Conservation (phyloP, 805 yeast species). For the Cyberlindnera xishuangbannaensis region DNA sequence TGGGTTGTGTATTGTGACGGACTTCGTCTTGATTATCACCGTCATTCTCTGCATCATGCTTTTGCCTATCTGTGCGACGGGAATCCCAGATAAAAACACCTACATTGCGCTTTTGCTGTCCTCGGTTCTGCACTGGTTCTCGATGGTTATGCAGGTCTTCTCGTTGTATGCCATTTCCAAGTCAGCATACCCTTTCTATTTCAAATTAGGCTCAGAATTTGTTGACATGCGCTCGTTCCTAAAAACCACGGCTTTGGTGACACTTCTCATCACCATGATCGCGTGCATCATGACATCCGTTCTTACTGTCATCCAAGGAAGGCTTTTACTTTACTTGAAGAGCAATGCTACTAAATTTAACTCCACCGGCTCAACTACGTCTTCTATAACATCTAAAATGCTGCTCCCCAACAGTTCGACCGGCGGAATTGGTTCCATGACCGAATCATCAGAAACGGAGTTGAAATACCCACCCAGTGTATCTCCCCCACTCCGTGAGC, state of each 20-base stretch:
- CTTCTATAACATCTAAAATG: no score
- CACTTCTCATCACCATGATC: slow-evolving; percentile 1
- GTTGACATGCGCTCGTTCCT: slow-evolving; percentile 1
- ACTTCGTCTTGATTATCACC: slow-evolving; percentile 6
- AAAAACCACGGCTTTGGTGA: background rate
- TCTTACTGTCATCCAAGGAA: no score
- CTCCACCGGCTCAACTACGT: no score
- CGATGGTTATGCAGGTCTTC: slow-evolving; percentile 1
- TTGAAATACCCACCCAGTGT: no score
- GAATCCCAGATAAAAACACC: slow-evolving; percentile 5
- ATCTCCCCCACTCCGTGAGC: no score
- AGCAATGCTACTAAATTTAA: no score
- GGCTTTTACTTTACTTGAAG: no score
- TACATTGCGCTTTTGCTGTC: slow-evolving; percentile 4
- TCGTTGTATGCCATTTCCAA: background rate
- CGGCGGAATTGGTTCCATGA: no score
- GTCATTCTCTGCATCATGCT: slow-evolving; percentile 10
- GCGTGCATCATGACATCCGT: no score
- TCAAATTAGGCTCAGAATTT: background rate
- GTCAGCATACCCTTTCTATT: slow-evolving; percentile 1
- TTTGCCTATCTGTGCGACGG: slow-evolving; percentile 6
- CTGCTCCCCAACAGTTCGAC: no score
- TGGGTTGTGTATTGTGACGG: slow-evolving; percentile 8
- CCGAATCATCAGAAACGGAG: no score
- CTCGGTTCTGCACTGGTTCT: slow-evolving; percentile 2